Conservation (phyloP, 495 filamentous ascomycete genomes). For the Choiromyces venosus region DNA sequence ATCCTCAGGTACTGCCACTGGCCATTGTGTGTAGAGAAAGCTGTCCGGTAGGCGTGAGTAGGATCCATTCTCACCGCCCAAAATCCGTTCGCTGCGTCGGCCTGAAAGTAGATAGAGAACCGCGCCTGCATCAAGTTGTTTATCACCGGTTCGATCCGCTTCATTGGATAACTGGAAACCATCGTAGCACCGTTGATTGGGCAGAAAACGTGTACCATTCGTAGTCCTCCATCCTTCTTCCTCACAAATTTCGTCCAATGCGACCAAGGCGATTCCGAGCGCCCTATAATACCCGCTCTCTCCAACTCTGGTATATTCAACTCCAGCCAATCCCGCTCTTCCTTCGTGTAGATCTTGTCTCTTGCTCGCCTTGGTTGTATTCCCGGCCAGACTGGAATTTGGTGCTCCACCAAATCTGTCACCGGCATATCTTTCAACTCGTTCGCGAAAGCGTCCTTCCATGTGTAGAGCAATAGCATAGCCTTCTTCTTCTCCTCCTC, state of each 20-base stretch:
- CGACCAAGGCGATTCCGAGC: conserved; percentile 4
- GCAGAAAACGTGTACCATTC: conserved; percentile 8
- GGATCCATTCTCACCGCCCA: background rate
- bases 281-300: conserved; percentile 8
- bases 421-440: background rate
- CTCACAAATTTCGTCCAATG: conserved; percentile 5
- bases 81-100: conserved; percentile 3
- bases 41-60: conserved; percentile 11
- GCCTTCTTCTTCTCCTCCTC: background rate
- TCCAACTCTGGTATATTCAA: background rate
- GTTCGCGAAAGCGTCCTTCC: conserved; percentile 5
- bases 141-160: conserved; percentile 3
- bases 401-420: background rate
- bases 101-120: background rate
- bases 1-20: conserved; percentile 15
- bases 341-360: background rate
- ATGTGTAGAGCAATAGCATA: background rate
- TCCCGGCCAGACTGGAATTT: background rate
- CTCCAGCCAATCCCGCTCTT: conserved; percentile 2
- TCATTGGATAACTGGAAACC: background rate
- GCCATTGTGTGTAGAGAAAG: conserved; percentile 6
- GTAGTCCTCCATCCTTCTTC: background rate
- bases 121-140: background rate
- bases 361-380: background rate
- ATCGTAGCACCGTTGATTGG: background rate